Base-by-base conservation (phyloP, 352 stramenopile species). In the Pelagophyceae sp. region DNA sequence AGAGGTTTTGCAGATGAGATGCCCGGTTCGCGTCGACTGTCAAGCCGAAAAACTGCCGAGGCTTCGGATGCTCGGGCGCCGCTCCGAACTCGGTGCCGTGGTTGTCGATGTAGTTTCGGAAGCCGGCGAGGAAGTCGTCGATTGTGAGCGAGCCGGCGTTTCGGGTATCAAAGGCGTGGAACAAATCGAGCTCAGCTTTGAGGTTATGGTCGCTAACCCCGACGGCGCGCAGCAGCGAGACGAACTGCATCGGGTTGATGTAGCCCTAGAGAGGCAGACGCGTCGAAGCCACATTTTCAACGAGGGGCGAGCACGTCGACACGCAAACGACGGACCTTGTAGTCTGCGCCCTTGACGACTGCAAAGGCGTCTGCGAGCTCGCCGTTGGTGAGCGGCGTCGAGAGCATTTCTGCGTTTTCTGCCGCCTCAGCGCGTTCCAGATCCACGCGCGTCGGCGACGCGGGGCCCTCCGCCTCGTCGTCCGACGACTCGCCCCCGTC, bases 131-230 rank as follows among this genome's bases (percentile, higher is more conserved):
- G 31, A 71, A 71, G 1, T 71, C 29, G 61, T 3, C 61, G 11
- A 40, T 37, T 1, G 17, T 38, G 61, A 71, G 3, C 3, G 17
- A 27, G 61, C 61, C 61, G 29, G 61, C 37, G 61, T n/a, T n/a
- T 17, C 38, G 2, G 61, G 3, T 38, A 31, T 71, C 61, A n/a
- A 71, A 71, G 11, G 6, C 61, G 33, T 71, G 61, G 61, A 71
- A 71, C n/a, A 71, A 31, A 31, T 71, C 61, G 61, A 71, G 61
- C 61, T 71, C 61, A 31, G 38, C 37, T 31, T 71, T 71, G 61
- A 71, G 61, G 61, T 71, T 27, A 11, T n/a, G 19, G 61, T 71
- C 61, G 5, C n/a, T 40, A 1, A 38, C 61, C n/a, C 61, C 61
- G 29, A 71, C 29, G 61, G 61, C 61, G 29, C 61, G 61, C 3